Conservation (phyloP, 2,329 filamentous ascomycete genomes). For the Exophiala alcalophila region DNA sequence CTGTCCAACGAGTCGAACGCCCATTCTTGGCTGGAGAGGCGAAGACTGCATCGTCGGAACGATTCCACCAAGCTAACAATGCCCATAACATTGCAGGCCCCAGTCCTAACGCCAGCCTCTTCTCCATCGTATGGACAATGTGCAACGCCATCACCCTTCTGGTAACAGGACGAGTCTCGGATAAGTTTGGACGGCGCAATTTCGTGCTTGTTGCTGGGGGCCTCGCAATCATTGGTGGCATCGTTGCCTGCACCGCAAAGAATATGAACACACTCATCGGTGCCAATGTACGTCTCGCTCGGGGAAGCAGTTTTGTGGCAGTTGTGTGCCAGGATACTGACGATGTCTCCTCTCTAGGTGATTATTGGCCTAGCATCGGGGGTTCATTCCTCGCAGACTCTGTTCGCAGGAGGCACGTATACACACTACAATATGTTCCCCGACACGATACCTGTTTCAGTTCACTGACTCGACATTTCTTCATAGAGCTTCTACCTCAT, state of each 20-base stretch:
- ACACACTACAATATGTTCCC: too few species aligned
- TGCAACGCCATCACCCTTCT: conserved; percentile 12
- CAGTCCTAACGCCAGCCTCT: conserved; percentile 14
- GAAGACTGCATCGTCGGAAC: too few species aligned
- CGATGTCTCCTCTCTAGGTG: too few species aligned
- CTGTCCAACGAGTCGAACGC: too few species aligned
- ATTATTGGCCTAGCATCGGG: neutral
- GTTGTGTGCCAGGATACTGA: too few species aligned
- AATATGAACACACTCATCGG: conserved; percentile 35
- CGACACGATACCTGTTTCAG: too few species aligned
- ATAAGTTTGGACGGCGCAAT: conserved; percentile 21
- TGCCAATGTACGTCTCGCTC: too few species aligned
- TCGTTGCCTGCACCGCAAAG: conserved; percentile 35
- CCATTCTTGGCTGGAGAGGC: too few species aligned
- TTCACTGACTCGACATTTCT: too few species aligned
- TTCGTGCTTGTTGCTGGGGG: conserved; percentile 11
- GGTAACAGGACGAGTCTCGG: conserved; percentile 20
- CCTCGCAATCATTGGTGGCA: conserved; percentile 21
- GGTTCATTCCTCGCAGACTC: neutral
- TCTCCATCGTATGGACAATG: conserved; percentile 23
- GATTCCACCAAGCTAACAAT: too few species aligned
- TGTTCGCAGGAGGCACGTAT: neutral
- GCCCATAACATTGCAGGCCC: too few species aligned
- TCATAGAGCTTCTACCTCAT: conserved; percentile 15
- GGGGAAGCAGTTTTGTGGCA: too few species aligned